phyloP scores from a whole-genome alignment of 179 eudicot genomes.

The Carnegiea gigantea region DNA sequence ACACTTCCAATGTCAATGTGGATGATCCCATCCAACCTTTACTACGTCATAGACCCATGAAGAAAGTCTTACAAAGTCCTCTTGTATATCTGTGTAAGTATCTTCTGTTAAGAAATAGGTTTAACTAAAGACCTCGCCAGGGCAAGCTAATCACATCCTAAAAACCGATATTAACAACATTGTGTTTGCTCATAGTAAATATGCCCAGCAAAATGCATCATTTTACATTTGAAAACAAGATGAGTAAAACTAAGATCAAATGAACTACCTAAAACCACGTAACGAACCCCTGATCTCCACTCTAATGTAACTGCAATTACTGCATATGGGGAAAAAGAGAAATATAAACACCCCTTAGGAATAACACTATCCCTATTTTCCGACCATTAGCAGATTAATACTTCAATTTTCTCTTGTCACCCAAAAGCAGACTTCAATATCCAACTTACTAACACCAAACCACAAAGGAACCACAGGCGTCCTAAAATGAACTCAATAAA shows the following conservation, averaged over 20 bases:
- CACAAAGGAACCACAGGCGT: not conserved
- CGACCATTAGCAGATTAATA: too few relatives aligned
- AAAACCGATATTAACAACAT: not conserved
- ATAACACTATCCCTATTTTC: too few relatives aligned
- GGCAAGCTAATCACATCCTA: not conserved
- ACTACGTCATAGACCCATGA: not conserved
- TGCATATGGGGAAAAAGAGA: not conserved
- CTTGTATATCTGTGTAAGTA: not conserved
- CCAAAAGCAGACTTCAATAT: not conserved
- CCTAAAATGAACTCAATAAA: too few relatives aligned
- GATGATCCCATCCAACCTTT: not conserved
- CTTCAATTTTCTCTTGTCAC: too few relatives aligned
- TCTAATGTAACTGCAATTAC: not conserved
- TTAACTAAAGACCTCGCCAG: too few relatives aligned
- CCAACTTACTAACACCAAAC: not conserved
- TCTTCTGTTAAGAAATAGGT: not conserved
- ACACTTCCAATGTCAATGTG: not conserved
- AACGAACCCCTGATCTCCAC: conserved; percentile 1
- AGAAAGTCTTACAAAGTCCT: not conserved
- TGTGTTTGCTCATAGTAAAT: not conserved
- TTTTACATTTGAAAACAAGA: not conserved
- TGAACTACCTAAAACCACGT: not conserved
- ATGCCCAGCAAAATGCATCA: not conserved
- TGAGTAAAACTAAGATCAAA: not conserved
- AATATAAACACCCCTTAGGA: not conserved